Evolutionary conservation across 2,329 filamentous ascomycete species (phyloP).

Genomic region (Ophiostoma angusticollis): DNA sequence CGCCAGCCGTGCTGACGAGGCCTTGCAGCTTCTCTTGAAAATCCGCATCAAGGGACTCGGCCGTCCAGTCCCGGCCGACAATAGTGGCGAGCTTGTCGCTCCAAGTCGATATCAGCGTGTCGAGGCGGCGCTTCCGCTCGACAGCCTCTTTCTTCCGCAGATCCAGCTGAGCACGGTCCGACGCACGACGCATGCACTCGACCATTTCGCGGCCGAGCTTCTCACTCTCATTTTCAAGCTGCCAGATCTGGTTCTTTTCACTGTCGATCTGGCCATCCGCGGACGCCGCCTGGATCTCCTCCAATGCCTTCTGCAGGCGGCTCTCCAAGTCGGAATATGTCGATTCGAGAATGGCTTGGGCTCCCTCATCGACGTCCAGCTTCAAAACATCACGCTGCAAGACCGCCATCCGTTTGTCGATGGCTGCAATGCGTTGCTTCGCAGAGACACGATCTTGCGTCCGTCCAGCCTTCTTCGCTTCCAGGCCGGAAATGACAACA

Average conservation of each 20-base stretch:
- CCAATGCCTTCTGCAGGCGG: slow-evolving; percentile 47
- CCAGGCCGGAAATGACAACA: slow-evolving; percentile 56
- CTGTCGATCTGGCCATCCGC: slow-evolving; percentile 60
- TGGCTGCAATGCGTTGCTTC: slow-evolving; percentile 56
- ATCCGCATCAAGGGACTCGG: slow-evolving; percentile 54
- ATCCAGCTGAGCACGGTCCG: slow-evolving; percentile 73
- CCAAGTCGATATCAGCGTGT: slow-evolving; percentile 67
- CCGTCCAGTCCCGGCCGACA: slow-evolving; percentile 54
- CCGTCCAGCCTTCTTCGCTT: slow-evolving; percentile 57
- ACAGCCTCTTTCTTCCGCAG: slow-evolving; percentile 68
- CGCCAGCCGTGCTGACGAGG: slow-evolving; percentile 44
- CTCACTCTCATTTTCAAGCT: slow-evolving; percentile 59
- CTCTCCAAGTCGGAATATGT: slow-evolving; percentile 57
- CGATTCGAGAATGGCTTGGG: slow-evolving; percentile 62
- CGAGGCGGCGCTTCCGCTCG: slow-evolving; percentile 59
- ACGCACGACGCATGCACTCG: slow-evolving; percentile 67
- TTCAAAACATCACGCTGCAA: slow-evolving; percentile 56
- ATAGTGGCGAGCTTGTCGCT: slow-evolving; percentile 53
- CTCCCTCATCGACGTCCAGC: slow-evolving; percentile 79
- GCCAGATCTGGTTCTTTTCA: slow-evolving; percentile 51
- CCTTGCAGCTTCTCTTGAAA: slow-evolving; percentile 52
- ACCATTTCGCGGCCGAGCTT: slow-evolving; percentile 68
- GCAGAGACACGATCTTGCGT: slow-evolving; percentile 63
- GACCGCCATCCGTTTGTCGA: slow-evolving; percentile 55
- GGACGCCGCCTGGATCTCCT: slow-evolving; percentile 48